Evolutionary conservation across 352 stramenopile species (phyloP).

Genomic region (Globisporangium megalacanthum): DNA sequence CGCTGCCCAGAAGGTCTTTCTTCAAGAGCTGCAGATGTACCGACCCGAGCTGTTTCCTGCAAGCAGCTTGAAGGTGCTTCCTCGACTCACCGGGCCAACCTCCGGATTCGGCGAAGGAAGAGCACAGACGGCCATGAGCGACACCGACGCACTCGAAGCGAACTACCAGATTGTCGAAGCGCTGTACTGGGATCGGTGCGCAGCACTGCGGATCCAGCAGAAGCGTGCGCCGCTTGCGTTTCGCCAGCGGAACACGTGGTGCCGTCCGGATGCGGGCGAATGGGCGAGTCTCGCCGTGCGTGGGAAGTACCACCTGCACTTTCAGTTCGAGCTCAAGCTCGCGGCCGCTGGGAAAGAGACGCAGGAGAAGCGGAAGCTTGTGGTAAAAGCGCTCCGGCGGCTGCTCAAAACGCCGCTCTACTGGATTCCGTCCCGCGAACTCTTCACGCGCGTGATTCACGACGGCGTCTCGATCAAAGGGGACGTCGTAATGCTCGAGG

Average conservation of each 20-base stretch:
- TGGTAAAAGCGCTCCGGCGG: conserved; percentile 43
- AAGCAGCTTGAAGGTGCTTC: conserved; percentile 1
- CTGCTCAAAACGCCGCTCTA: conserved; percentile 61
- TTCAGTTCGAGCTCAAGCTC: conserved; percentile 62
- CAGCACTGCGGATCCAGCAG: conserved; percentile 57
- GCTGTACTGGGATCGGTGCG: conserved; percentile 82
- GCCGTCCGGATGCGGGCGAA: conserved; percentile 61
- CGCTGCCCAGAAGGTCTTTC: conserved; percentile 41
- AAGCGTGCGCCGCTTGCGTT: conserved; percentile 35
- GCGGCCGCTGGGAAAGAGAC: conserved; percentile 48
- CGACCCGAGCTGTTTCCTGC: conserved; percentile 27
- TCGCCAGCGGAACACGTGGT: conserved; percentile 56
- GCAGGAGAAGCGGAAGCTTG: conserved; percentile 33
- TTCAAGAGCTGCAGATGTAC: conserved; percentile 66
- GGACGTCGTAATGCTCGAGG: conserved; percentile 68
- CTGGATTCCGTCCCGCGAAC: conserved; percentile 33
- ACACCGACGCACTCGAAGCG: not conserved
- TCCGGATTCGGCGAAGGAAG: not conserved
- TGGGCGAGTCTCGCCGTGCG: conserved; percentile 58
- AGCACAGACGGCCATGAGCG: not conserved
- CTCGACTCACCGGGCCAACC: not conserved
- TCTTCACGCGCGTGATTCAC: conserved; percentile 44
- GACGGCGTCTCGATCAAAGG: conserved; percentile 52
- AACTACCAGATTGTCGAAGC: conserved; percentile 46
- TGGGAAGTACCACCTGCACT: conserved; percentile 56